phyloP scores from a whole-genome alignment of 495 filamentous ascomycete genomes.

The Diplogelasinospora grovesii region DNA sequence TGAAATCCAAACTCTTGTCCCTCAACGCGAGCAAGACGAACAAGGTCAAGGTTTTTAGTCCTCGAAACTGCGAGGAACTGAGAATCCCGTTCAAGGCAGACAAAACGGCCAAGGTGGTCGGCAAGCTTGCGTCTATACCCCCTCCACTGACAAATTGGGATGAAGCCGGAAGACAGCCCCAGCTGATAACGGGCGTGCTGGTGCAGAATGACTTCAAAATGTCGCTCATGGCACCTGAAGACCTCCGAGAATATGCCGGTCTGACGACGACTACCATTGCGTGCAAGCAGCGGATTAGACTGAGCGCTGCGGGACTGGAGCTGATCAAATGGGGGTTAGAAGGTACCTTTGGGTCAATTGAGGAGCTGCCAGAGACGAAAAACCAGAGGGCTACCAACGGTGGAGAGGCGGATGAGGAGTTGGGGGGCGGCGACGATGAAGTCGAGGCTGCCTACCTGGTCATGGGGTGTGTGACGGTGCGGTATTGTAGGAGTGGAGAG shows the following conservation, averaged over 20 bases:
- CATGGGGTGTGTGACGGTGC: slow-evolving; percentile 83
- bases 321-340: slow-evolving; percentile 92
- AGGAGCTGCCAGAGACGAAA: slow-evolving; percentile 51
- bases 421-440: slow-evolving; percentile 29
- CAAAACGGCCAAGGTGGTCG: slow-evolving; percentile 93
- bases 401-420: slow-evolving; percentile 53
- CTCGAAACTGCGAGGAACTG: slow-evolving; percentile 91
- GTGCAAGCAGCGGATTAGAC: slow-evolving; percentile 80
- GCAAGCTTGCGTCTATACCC: slow-evolving; percentile 76
- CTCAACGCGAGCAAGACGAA: slow-evolving; percentile 72
- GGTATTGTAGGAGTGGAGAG: slow-evolving; percentile 62
- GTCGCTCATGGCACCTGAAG: slow-evolving; percentile 91
- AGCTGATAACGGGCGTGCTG: slow-evolving; percentile 77
- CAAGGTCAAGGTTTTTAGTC: slow-evolving; percentile 85
- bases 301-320: slow-evolving; percentile 82
- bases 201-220: slow-evolving; percentile 97
- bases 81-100: slow-evolving; percentile 92
- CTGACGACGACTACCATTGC: slow-evolving; percentile 86
- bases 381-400: slow-evolving; percentile 28
- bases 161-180: slow-evolving; percentile 15
- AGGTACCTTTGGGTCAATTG: slow-evolving; percentile 81
- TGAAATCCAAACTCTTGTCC: slow-evolving; percentile 90
- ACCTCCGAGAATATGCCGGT: slow-evolving; percentile 90
- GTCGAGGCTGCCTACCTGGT: slow-evolving; percentile 61
- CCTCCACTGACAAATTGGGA: slow-evolving; percentile 43